Evolutionary conservation across 2,329 filamentous ascomycete genomes (phyloP).

Genomic region (Sarocladium kiliense): DNA sequence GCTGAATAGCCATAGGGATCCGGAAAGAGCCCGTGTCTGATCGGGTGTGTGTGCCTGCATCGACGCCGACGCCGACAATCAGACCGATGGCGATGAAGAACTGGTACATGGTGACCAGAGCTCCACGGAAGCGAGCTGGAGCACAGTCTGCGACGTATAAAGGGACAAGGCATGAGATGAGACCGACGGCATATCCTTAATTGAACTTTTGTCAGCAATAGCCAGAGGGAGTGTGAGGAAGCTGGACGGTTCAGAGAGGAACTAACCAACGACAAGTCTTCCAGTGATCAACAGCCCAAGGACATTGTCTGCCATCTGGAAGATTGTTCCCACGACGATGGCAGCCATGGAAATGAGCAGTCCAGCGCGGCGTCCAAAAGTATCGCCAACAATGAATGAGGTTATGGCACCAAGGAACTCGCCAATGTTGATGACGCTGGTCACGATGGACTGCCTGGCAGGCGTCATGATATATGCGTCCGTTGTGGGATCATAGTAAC

Average conservation of each 20-base stretch:
- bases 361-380: background rate
- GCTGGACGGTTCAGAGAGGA: background rate
- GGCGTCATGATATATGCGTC: background rate
- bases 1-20: constrained; percentile 26
- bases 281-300: background rate
- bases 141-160: background rate
- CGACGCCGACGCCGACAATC: background rate
- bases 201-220: background rate
- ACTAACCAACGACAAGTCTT: background rate
- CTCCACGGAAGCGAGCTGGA: background rate
- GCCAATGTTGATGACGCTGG: constrained; percentile 1
- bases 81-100: constrained; percentile 3
- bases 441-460: background rate
- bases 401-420: background rate
- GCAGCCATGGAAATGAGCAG: background rate
- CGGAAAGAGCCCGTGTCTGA: constrained; percentile 12
- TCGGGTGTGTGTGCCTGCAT: background rate
- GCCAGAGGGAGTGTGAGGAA: background rate
- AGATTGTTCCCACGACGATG: background rate
- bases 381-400: background rate
- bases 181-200: background rate
- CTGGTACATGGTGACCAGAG: constrained; percentile 1
- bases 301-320: background rate
- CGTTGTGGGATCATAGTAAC: background rate
- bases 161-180: background rate